Evolutionary conservation across 164 flowering plant genomes (phyloP), one percentile per base, ranked within the genome.

Genomic region (Stephania cephalantha): DNA sequence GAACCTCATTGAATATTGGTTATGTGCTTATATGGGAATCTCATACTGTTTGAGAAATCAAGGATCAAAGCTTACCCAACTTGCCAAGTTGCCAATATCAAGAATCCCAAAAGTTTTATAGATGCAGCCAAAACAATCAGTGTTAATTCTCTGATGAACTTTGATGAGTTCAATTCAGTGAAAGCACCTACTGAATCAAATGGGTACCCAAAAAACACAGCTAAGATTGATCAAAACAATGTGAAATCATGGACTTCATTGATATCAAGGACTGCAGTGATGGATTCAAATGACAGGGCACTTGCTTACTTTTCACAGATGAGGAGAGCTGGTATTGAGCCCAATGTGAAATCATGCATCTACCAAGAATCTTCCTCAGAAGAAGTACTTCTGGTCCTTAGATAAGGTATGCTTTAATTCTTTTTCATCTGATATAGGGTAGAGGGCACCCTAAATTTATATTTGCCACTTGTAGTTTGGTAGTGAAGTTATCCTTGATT

Each of bases 221-320:
- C 25, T 25, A 25, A 25, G 25, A 25, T 25, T 25, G 25, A 25
- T 25, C 25, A 25, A 25, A 25, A 46, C 17, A 46, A 71, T 71
- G 73, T 71, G 65, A 46, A 22, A 29, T 50, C 64, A 71, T 71
- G 73, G 73, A 71, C 73, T 50, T 20, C 31, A 71, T 25, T 22
- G 45, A 71, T 71, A 6, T 71, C n/a, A 7, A 50, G 7, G 15
- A 22, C 29, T 29, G 73, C 73, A 25, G 53, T 25, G 55, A 53
- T 11, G 44, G 73, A 64, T 13, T 11, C 55, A 30, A 50, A 52
- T 71, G 64, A 50, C 30, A n/a, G 11, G 10, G 73, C 73, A 50
- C 53, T 71, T 7, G 25, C 44, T 52, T 50, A 50, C 64, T 71
- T 71, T 52, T 46, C 58, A 11, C 17, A 25, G 10, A 71, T 71